Evolutionary conservation across 768 basidiomycete species (phyloP).

Genomic region (Mrakia frigida): DNA sequence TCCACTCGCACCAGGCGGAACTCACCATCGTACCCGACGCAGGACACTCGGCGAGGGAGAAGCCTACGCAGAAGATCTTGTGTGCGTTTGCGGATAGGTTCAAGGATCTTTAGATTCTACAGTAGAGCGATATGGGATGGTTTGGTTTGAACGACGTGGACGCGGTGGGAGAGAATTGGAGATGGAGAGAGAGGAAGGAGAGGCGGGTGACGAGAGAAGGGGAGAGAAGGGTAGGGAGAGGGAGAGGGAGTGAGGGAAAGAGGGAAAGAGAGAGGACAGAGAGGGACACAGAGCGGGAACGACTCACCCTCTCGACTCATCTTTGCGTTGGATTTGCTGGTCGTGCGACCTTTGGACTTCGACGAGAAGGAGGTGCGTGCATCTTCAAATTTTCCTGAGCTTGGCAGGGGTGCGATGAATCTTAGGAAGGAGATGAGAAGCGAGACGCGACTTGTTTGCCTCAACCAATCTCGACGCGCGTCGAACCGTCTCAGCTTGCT

Average conservation of each 20-base stretch:
- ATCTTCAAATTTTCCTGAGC: too few relatives aligned
- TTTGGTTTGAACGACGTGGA: not conserved
- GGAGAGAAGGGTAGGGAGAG: not conserved
- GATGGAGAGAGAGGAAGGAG: too few relatives aligned
- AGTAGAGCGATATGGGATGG: not conserved
- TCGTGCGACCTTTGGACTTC: too few relatives aligned
- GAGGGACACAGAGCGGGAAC: too few relatives aligned
- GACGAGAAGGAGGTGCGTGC: too few relatives aligned
- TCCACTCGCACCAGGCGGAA: not conserved
- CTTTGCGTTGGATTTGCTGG: too few relatives aligned
- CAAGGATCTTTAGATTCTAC: slow-evolving; percentile 11
- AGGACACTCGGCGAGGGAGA: slow-evolving; percentile 77
- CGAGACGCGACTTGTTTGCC: too few relatives aligned
- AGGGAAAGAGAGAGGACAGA: not conserved
- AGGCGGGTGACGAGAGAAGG: not conserved
- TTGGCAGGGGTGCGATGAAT: too few relatives aligned
- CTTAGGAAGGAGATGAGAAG: too few relatives aligned
- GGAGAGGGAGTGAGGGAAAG: not conserved
- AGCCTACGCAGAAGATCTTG: slow-evolving; percentile 18
- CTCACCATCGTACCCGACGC: slow-evolving; percentile 52
- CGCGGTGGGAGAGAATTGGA: not conserved
- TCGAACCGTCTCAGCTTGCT: too few relatives aligned
- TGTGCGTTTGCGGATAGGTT: slow-evolving; percentile 25
- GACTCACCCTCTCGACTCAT: too few relatives aligned
- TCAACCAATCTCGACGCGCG: too few relatives aligned